These are phyloP conservation scores for Cucurbita moschata DNA, from an alignment of 306 rosid genomes.

Conservation along the genomic window DNA sequence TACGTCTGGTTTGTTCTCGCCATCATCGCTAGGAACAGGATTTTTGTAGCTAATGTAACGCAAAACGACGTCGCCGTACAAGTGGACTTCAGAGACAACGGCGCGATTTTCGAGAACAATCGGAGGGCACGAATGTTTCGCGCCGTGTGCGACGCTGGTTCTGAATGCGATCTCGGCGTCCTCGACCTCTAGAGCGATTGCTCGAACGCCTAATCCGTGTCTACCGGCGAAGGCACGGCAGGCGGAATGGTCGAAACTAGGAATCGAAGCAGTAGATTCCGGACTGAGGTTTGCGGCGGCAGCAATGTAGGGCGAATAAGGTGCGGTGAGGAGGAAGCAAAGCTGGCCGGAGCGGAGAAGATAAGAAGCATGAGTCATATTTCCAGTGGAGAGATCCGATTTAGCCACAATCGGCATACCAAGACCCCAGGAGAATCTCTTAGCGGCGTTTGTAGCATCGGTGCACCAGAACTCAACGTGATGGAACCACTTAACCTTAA, in stretches of 20 bases:
- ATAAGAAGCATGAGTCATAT: conserved; percentile 65
- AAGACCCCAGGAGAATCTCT: conserved; percentile 70
- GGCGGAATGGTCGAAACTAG: conserved; percentile 37
- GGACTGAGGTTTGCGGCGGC: background rate
- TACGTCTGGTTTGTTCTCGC: conserved; percentile 10
- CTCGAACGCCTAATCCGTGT: conserved; percentile 79
- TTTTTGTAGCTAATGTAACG: conserved; percentile 54
- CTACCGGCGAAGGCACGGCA: conserved; percentile 36
- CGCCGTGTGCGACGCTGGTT: conserved; percentile 50
- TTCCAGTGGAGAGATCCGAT: conserved; percentile 81
- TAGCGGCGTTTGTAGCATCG: conserved; percentile 67
- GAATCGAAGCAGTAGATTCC: conserved; percentile 36
- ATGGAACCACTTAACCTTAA: conserved; percentile 56
- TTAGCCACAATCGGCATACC: conserved; percentile 72
- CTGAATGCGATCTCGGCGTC: conserved; percentile 51
- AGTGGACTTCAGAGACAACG: conserved; percentile 40
- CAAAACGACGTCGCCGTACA: conserved; percentile 83
- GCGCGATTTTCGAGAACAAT: conserved; percentile 28
- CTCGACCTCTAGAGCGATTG: conserved; percentile 57
- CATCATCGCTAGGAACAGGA: background rate
- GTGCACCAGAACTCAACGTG: conserved; percentile 79
- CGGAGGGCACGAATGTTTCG: conserved; percentile 30
- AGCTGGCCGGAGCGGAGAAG: conserved; percentile 81
- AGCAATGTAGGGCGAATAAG: conserved; percentile 53
- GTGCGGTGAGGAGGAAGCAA: conserved; percentile 75